Evolutionary conservation across 129 eudicot genomes (phyloP), one percentile per base, ranked within the genome.

Genomic region (Tagetes erecta): DNA sequence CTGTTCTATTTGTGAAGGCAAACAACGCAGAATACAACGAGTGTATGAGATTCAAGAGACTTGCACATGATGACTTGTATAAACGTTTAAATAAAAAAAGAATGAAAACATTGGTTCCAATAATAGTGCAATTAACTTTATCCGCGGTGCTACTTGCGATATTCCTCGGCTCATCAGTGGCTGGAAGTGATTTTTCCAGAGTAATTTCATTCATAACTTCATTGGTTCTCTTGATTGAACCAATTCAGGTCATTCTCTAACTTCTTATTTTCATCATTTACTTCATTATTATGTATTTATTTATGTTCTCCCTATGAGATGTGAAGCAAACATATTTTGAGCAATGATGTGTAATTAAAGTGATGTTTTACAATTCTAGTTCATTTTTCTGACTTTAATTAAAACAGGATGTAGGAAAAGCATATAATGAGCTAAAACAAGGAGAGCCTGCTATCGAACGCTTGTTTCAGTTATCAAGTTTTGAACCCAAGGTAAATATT

Each of bases 361-460:
- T 44, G 49, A 44, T 6, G 27, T 20, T 20, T 20, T 20, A 20
- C 27, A 20, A 20, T 20, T 20, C 27, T 20, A 20, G 27, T 20
- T 20, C 27, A 20, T 20, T 20, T 20, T 20, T 49, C 86, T 86
- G 80, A 80, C 38, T 8, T 49, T 78, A 67, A 75, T 64, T 70
- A 81, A 74, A 76, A 78, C 84, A 95, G 96, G 97, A 75, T 82
- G 90, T 90, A 64, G 99, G 99, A 71, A 95, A 95, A 88, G 97
- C 99, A 39, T 91, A 91, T 86, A 95, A 95, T 68, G 99, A 95
- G 74, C 83, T 86, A 47, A 95, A 95, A 77, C 97, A 95, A 91
- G 99, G 99, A 83, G 96, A 95, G 66, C 97, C 99, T 45, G 99
- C 99, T 30, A 88, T 95, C 4, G 91, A 95, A 69, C 91, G 97